Conservation (phyloP, 2,329 filamentous ascomycete species). For the Pseudogymnoascus sp. region DNA sequence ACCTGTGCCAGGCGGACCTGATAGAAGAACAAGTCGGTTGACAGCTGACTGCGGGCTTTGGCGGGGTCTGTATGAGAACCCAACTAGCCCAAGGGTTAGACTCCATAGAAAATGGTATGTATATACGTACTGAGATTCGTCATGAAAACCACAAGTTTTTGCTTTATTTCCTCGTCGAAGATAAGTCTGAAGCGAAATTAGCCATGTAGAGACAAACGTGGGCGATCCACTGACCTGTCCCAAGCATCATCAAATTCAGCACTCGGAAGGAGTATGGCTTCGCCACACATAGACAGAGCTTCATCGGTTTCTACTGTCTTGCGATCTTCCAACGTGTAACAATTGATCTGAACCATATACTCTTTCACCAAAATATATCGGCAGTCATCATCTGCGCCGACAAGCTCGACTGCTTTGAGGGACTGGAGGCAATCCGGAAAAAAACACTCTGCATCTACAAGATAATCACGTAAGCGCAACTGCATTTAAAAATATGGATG, state of each 20-base stretch:
- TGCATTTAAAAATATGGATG: background rate
- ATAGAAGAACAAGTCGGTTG: slow-evolving; percentile 90
- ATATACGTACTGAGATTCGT: slow-evolving; percentile 19
- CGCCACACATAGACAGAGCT: background rate
- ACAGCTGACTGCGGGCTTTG: slow-evolving; percentile 74
- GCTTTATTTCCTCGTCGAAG: slow-evolving; percentile 28
- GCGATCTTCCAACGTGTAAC: background rate
- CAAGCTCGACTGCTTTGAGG: slow-evolving; percentile 4
- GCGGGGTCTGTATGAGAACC: slow-evolving; percentile 17
- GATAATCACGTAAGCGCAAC: background rate
- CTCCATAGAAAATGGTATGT: slow-evolving; percentile 18
- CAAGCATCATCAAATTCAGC: background rate
- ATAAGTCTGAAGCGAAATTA: slow-evolving; percentile 23
- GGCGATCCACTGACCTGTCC: background rate
- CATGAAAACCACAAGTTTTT: slow-evolving; percentile 26
- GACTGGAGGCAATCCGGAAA: slow-evolving; percentile 3
- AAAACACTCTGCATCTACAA: background rate
- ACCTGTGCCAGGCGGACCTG: slow-evolving; percentile 80
- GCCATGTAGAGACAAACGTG: background rate
- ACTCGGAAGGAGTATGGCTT: background rate
- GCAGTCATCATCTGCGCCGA: background rate
- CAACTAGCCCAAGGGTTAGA: slow-evolving; percentile 16
- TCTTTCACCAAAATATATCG: background rate
- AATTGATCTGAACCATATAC: background rate
- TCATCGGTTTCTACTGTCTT: background rate